phyloP scores from a whole-genome alignment of 805 yeast genomes.

The Wickerhamomyces strasburgensis region DNA sequence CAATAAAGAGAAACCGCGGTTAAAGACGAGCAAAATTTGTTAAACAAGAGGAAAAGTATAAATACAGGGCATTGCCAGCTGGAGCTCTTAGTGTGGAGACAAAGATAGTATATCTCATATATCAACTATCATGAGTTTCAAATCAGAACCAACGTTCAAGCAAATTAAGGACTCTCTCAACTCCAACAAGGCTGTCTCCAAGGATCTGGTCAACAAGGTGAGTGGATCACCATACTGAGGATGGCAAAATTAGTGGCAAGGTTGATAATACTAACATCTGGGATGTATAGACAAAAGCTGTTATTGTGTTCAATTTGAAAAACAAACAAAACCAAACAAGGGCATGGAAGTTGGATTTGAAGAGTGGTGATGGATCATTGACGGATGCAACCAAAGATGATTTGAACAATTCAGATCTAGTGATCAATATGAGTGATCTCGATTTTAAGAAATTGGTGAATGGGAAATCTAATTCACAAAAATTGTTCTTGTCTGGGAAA shows the following conservation, averaged over 20 bases:
- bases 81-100: no score
- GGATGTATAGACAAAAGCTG: constrained; percentile 42
- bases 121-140: constrained; percentile 22
- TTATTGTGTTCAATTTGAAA: constrained; percentile 62
- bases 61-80: no score
- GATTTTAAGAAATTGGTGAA: constrained; percentile 66
- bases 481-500: constrained; percentile 77
- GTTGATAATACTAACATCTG: constrained; percentile 5
- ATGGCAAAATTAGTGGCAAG: background rate
- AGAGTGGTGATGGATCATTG: constrained; percentile 44
- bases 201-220: constrained; percentile 20
- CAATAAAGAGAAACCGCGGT: no score
- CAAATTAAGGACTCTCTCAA: constrained; percentile 19
- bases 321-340: constrained; percentile 49
- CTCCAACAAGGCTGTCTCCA: constrained; percentile 13
- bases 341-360: constrained; percentile 66
- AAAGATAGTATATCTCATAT: no score
- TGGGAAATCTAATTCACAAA: constrained; percentile 83
- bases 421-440: constrained; percentile 57
- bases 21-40: no score
- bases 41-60: no score
- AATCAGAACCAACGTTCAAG: constrained; percentile 22
- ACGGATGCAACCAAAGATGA: constrained; percentile 38
- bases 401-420: constrained; percentile 52
- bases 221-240: background rate